Evolutionary conservation across 306 rosid genomes (phyloP).

Genomic region (Arachis hypogaea): DNA sequence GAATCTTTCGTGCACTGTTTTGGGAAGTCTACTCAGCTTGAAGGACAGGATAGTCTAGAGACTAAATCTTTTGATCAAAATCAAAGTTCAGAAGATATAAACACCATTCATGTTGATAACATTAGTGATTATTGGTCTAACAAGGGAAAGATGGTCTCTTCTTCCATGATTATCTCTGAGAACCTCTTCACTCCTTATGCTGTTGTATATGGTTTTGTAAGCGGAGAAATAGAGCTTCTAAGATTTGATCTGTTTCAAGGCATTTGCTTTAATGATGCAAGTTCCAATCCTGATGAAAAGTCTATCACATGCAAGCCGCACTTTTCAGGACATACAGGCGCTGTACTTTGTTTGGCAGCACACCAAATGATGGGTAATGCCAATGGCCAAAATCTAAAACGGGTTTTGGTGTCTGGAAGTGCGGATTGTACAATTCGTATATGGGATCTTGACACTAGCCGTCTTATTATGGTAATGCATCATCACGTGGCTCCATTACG

Average conservation of each 20-base stretch:
- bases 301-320: conserved; percentile 55
- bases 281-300: conserved; percentile 50
- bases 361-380: conserved; percentile 66
- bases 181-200: conserved; percentile 66
- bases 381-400: conserved; percentile 51
- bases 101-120: conserved; percentile 24
- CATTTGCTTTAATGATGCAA: conserved; percentile 50
- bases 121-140: conserved; percentile 41
- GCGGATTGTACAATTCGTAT: conserved; percentile 83
- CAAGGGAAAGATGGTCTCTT: conserved; percentile 57
- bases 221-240: conserved; percentile 78
- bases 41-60: conserved; percentile 40
- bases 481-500: conserved; percentile 93
- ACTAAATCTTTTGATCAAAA: conserved; percentile 41
- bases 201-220: conserved; percentile 74
- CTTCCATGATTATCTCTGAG: conserved; percentile 79
- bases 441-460: conserved; percentile 85
- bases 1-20: conserved; percentile 61
- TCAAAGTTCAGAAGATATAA: conserved; percentile 44
- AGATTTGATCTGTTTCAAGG: conserved; percentile 71
- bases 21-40: conserved; percentile 42
- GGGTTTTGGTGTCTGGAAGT: conserved; percentile 90
- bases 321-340: conserved; percentile 78
- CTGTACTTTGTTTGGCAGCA: conserved; percentile 92
- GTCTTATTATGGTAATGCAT: conserved; percentile 76